Conservation (phyloP, 2,329 filamentous ascomycete genomes). For the Rutstroemia sp. region DNA sequence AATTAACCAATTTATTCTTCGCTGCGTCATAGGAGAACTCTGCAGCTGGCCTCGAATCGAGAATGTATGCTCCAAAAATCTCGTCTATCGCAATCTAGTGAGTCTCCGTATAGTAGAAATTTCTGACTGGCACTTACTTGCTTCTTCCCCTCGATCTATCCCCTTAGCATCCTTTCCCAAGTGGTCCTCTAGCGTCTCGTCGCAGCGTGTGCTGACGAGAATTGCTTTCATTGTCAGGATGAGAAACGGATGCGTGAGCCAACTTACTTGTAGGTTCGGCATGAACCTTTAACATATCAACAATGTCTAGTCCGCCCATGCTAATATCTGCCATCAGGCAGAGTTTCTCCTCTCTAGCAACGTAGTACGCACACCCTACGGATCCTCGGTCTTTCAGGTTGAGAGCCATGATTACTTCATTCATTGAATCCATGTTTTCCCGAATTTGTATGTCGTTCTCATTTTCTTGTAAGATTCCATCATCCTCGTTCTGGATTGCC, state of each 20-base stretch:
- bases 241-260: no score
- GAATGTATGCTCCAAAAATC: conserved; percentile 36
- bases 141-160: conserved; percentile 19
- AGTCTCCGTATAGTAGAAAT: neutral
- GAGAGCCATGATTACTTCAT: conserved; percentile 73
- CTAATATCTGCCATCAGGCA: conserved; percentile 72
- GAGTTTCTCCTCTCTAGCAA: conserved; percentile 60
- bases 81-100: conserved; percentile 26
- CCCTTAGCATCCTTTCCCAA: conserved; percentile 26
- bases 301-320: conserved; percentile 57
- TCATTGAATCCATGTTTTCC: conserved; percentile 43
- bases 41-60: conserved; percentile 61
- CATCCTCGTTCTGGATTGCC: conserved; percentile 10
- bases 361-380: conserved; percentile 80
- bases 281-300: conserved; percentile 53
- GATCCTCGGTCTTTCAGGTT: conserved; percentile 63
- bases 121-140: conserved; percentile 17
- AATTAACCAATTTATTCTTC: conserved; percentile 54
- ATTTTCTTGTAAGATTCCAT: conserved; percentile 4
- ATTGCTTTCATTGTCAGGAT: conserved; percentile 30
- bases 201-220: conserved; percentile 35
- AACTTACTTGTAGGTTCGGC: conserved; percentile 40
- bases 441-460: conserved; percentile 29
- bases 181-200: conserved; percentile 27
- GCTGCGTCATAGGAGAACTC: conserved; percentile 67